Evolutionary conservation across 1,284 basidiomycete genomes (phyloP).

Genomic region (Microbotryum saponariae): DNA sequence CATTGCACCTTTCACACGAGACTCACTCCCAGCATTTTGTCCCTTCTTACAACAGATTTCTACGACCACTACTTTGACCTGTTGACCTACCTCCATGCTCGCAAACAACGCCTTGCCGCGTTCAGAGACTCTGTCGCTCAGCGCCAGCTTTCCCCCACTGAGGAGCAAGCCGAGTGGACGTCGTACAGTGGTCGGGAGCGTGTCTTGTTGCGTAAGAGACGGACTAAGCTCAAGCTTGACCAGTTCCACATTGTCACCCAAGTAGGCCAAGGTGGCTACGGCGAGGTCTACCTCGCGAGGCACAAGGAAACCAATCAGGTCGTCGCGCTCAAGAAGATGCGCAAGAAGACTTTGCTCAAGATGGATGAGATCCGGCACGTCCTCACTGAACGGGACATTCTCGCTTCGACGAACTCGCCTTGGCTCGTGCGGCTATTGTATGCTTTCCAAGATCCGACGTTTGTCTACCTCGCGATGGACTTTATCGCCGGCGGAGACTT

Average conservation of each 20-base stretch:
- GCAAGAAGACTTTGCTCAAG: slow-evolving; percentile 81
- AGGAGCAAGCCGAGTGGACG: slow-evolving; percentile 60
- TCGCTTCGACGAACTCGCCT: slow-evolving; percentile 88
- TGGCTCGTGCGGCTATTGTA: slow-evolving; percentile 89
- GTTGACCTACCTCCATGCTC: slow-evolving; percentile 72
- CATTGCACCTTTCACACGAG: too few species aligned
- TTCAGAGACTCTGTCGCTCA: slow-evolving; percentile 75
- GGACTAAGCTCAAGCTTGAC: slow-evolving; percentile 77
- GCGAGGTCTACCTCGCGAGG: slow-evolving; percentile 85
- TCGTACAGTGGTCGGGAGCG: slow-evolving; percentile 88
- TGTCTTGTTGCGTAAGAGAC: slow-evolving; percentile 74
- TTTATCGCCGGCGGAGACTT: slow-evolving; percentile 96
- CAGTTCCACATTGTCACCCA: slow-evolving; percentile 92
- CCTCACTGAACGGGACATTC: slow-evolving; percentile 89
- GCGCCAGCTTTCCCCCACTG: slow-evolving; percentile 49
- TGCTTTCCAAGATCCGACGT: slow-evolving; percentile 81
- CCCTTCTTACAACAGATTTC: slow-evolving; percentile 22
- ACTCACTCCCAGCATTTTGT: too few species aligned
- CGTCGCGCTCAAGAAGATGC: slow-evolving; percentile 93
- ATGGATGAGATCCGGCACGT: slow-evolving; percentile 98
- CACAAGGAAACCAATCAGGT: slow-evolving; percentile 87
- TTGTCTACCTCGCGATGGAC: slow-evolving; percentile 96
- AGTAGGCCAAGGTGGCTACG: slow-evolving; percentile 93
- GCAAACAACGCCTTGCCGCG: slow-evolving; percentile 68
- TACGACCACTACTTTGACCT: slow-evolving; percentile 54